Base-by-base conservation (phyloP, 345 rosid species). In the Populus nigra region DNA sequence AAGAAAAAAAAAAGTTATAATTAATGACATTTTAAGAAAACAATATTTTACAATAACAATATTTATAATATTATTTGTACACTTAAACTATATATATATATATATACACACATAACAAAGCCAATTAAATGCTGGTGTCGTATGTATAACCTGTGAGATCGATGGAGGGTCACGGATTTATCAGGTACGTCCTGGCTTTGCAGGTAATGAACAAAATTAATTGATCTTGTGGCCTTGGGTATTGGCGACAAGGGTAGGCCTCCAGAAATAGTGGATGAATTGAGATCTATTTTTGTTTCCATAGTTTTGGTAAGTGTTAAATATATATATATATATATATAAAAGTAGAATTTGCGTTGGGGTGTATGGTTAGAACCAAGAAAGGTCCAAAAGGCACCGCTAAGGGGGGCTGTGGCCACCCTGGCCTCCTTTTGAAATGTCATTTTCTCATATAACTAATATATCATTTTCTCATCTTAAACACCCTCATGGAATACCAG, bases 361-460 rank as follows among this genome's bases (percentile, higher is more conserved):
- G 41, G 74, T 59, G 41, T 45, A 70, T 66, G 36, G 33, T 17
- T 67, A 45, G 68, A 43, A 45, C 2, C 3, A 47, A 84, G 90
- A 88, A 90, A 78, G 82, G 87, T 57, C 86, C 90, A 85, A 85
- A 88, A 77, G 80, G 77, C 88, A 88, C 90, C 89, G 87, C 87
- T 76, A 79, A 78, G 81, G 83, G 81, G 35, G 35, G 63, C 73
- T 76, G 84, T 77, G 88, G 88, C 84, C 87, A 82, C 76, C 77
- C 88, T 87, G 90, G 87, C 88, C 76, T 79, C 78, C 76, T n/a
- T 57, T 57, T 1, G 63, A 57, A 57, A n/a, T 10, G 63, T 57
- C 63, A n/a, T 57, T 57, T 82, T 93, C 99, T 85, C 77, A 66
- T 83, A 87, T 82, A 9, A n/a, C n/a, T 82, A 93, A 57, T n/a